Evolutionary conservation across 192 early-diverging fungal genomes (phyloP), one percentile per base, ranked within the genome.

Genomic region (Powellomyces hirtus): DNA sequence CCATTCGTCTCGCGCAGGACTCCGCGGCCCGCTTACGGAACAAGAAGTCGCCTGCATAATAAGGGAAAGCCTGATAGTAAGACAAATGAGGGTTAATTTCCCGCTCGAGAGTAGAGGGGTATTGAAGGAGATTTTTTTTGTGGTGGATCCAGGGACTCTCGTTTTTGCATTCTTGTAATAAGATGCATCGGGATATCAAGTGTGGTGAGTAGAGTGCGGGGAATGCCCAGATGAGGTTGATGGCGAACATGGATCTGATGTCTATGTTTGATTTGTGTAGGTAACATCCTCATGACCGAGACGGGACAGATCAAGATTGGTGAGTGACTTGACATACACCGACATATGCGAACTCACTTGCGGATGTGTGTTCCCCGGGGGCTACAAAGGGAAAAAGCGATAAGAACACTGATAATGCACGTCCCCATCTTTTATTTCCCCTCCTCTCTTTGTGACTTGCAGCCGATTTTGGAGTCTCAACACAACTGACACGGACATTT

Each of bases 391-490:
- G n/a, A n/a, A n/a, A n/a, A n/a, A n/a, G n/a, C n/a, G n/a, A n/a
- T n/a, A n/a, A n/a, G n/a, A n/a, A n/a, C n/a, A n/a, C n/a, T n/a
- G n/a, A n/a, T n/a, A n/a, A n/a, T n/a, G n/a, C n/a, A n/a, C n/a
- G n/a, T n/a, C n/a, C n/a, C n/a, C n/a, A n/a, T n/a, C n/a, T n/a
- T n/a, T n/a, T n/a, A n/a, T n/a, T n/a, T n/a, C n/a, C n/a, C n/a
- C n/a, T n/a, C n/a, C n/a, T n/a, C n/a, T n/a, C n/a, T n/a, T n/a
- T n/a, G n/a, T n/a, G n/a, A n/a, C n/a, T n/a, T n/a, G n/a, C 65
- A 76, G 96, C 94, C 5, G 97, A 98, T 81, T 98, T 98, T 84
- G 97, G 97, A 7, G 97, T 98, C 33, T 93, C 93, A 24, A 91
- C 92, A 33, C 94, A 98, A 79, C 82, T 92, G 13, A 81, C 78